phyloP scores from a whole-genome alignment of 371 early-diverging fungal genomes.

The Lichtheimia ramosa region DNA sequence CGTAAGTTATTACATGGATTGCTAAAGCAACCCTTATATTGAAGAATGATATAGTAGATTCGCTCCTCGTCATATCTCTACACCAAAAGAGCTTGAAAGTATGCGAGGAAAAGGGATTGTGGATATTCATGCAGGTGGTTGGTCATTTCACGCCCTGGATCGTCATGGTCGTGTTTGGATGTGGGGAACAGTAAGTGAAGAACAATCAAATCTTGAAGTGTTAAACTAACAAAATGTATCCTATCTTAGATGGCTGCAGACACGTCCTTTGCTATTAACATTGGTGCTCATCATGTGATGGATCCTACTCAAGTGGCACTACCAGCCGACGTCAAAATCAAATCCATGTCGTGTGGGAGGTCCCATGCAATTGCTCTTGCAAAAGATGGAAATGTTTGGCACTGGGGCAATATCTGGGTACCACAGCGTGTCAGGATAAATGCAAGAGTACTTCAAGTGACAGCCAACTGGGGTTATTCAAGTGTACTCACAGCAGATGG shows the following conservation, averaged over 20 bases:
- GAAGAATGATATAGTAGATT: too few relatives aligned
- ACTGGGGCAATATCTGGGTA: conserved; percentile 29
- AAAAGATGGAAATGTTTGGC: conserved; percentile 26
- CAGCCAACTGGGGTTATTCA: conserved; percentile 38
- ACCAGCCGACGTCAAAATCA: conserved; percentile 8
- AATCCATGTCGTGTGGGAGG: conserved; percentile 25
- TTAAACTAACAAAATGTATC: neutral
- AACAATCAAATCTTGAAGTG: neutral
- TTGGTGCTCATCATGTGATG: neutral
- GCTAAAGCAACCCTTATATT: too few relatives aligned
- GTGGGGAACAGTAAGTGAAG: conserved; percentile 38
- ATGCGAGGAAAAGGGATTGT: conserved; percentile 34
- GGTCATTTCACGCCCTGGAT: conserved; percentile 47
- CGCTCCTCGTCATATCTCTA: neutral
- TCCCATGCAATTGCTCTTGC: conserved; percentile 36
- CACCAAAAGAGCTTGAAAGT: conserved; percentile 23
- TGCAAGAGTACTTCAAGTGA: conserved; percentile 24
- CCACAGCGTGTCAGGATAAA: conserved; percentile 21
- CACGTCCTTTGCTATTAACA: neutral
- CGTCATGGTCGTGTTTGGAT: conserved; percentile 37
- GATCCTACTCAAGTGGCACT: conserved; percentile 12
- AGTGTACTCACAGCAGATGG: conserved; percentile 28
- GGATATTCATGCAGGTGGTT: conserved; percentile 41
- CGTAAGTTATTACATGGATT: too few relatives aligned
- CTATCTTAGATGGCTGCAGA: conserved; percentile 2